These are phyloP conservation scores for Acer campestre DNA, from an alignment of 345 rosid genomes.

Conservation along the genomic window DNA sequence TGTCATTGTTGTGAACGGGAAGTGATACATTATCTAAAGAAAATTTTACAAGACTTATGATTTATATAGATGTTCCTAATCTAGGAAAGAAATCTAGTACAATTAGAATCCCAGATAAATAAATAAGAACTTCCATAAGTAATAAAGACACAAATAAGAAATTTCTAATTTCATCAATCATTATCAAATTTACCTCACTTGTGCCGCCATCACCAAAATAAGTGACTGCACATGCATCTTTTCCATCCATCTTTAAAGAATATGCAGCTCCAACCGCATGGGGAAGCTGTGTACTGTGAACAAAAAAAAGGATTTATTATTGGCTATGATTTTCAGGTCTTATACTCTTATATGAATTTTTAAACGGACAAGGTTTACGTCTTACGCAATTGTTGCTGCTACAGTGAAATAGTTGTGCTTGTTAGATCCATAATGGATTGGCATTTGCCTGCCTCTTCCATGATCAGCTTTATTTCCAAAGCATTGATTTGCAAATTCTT, in stretches of 20 bases:
- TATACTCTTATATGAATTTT: background rate
- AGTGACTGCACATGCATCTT: conserved; percentile 72
- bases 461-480: conserved; percentile 46
- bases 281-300: conserved; percentile 70
- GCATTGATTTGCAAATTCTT: conserved; percentile 60
- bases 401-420: conserved; percentile 54
- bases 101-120: background rate
- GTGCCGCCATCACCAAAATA: conserved; percentile 85
- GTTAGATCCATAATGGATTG: conserved; percentile 58
- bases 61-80: too few species aligned
- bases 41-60: background rate
- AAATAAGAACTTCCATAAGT: background rate
- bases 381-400: conserved; percentile 67
- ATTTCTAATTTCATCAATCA: background rate
- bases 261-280: conserved; percentile 92
- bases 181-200: conserved; percentile 56
- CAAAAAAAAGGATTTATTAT: background rate
- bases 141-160: background rate
- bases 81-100: background rate
- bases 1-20: background rate
- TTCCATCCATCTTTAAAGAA: conserved; percentile 79
- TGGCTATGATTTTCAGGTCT: background rate
- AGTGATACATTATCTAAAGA: background rate
- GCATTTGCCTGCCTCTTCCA: conserved; percentile 74
- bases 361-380: conserved; percentile 9